These are phyloP conservation scores for Tricholoma sp. DNA, from an alignment of 768 basidiomycete genomes.

Conservation along the genomic window DNA sequence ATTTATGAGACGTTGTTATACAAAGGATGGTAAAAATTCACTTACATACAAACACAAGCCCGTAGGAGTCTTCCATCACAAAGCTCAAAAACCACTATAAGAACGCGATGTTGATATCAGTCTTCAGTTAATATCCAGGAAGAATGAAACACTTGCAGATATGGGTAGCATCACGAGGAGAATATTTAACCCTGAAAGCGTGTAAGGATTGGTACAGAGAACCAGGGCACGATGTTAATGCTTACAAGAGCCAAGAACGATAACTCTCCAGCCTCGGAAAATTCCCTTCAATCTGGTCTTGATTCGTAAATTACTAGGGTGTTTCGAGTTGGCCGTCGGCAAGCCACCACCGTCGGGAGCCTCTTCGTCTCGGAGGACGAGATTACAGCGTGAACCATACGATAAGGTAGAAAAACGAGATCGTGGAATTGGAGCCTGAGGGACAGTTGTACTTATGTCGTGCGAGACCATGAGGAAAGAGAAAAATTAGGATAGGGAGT, in stretches of 20 bases:
- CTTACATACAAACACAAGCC: constrained; percentile 56
- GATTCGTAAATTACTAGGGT: not conserved
- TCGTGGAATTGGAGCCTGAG: not conserved
- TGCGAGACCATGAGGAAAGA: not conserved
- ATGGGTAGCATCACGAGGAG: constrained; percentile 63
- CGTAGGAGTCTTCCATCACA: constrained; percentile 42
- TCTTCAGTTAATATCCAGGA: no score
- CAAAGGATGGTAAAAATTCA: not conserved
- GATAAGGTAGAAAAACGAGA: not conserved
- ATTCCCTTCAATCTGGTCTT: not conserved
- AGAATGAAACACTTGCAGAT: constrained; percentile 39
- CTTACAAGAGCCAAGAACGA: constrained; percentile 57
- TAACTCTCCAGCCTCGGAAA: constrained; percentile 45
- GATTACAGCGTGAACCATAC: not conserved
- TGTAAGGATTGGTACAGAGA: not conserved
- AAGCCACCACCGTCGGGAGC: constrained; percentile 7
- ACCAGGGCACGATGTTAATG: not conserved
- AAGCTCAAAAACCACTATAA: constrained; percentile 54
- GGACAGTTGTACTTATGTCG: not conserved
- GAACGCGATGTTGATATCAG: not conserved
- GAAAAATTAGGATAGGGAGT: not conserved
- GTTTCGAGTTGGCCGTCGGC: constrained; percentile 6
- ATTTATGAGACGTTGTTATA: no score
- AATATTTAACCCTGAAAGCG: constrained; percentile 58
- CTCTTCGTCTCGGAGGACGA: constrained; percentile 4